Base-by-base conservation (phyloP, 2,329 filamentous ascomycete genomes). In the Venturia asperata region DNA sequence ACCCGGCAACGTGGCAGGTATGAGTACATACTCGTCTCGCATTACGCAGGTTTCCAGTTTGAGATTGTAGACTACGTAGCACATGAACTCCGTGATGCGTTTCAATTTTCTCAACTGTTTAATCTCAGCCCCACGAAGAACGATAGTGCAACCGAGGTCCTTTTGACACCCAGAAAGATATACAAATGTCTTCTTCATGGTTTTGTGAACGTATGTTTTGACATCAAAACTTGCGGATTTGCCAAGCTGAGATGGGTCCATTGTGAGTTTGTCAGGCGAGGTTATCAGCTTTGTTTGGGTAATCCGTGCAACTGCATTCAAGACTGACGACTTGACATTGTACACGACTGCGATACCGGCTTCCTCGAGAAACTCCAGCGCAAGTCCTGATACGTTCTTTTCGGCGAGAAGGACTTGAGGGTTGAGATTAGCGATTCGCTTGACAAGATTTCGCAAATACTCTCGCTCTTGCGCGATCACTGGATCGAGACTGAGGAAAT, bases 401-500 rank as follows among this genome's bases (percentile, higher is more conserved):
- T 97, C 90, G 0, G 94, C 91, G n/a, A 99, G 83, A 21, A 99
- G 80, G 13, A 99, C 81, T 62, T 93, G 90, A 7, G 94, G 94
- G 41, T 87, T 85, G 34, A 97, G 81, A 45, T 91, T 91, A 66
- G 90, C 87, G 70, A 99, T 97, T 64, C 94, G 86, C 72, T 91
- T 92, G 37, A 99, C 92, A 65, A 99, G 85, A 72, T 96, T 94
- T 70, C 89, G 85, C 34, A 99, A 80, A 70, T 94, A 99, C 72
- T 99, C 94, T 69, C 90, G 89, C 77, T 99, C 95, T 75, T 99
- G 94, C 65, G 93, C 90, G 70, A 99, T 96, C 65, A 99, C 92
- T 47, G 93, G 93, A 71, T 97, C 92, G 62, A 99, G 79, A 71
- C 94, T 99, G 92, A 99, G 97, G 74, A 99, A 97, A 74, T 97